Evolutionary conservation across 257 asterid genomes (phyloP).

Genomic region (Solanum chiquidenum): DNA sequence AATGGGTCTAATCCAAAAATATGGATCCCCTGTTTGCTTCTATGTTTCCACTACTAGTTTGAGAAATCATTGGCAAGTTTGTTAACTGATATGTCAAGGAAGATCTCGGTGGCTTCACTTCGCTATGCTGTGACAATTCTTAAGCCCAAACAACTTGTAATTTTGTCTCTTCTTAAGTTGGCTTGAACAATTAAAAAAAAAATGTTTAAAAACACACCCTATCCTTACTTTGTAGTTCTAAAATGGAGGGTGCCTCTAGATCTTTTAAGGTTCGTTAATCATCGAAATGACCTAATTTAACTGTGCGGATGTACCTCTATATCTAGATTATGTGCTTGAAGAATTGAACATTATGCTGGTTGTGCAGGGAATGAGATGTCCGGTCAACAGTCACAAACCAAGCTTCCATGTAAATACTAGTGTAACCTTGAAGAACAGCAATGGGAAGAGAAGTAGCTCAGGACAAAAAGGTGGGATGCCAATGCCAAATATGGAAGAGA

Average conservation of each 20-base stretch:
- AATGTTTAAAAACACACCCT: background rate
- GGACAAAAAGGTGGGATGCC: constrained; percentile 56
- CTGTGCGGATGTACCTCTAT: background rate
- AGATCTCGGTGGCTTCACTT: background rate
- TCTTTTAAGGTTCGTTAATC: background rate
- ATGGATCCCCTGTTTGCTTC: background rate
- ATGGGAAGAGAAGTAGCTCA: constrained; percentile 37
- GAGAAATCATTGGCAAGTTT: background rate
- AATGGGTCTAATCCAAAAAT: background rate
- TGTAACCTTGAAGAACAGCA: constrained; percentile 40
- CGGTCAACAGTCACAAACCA: constrained; percentile 80
- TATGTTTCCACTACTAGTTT: background rate
- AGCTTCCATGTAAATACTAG: constrained; percentile 81
- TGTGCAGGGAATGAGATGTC: constrained; percentile 83
- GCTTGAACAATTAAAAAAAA: background rate
- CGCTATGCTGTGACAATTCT: background rate
- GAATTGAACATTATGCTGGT: background rate
- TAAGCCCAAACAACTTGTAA: background rate
- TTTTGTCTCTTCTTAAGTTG: background rate
- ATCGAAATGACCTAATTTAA: background rate
- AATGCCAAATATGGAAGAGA: constrained; percentile 49
- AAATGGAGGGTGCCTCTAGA: background rate
- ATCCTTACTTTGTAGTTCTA: background rate
- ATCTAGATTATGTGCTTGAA: background rate
- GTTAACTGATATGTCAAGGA: background rate